Conservation (phyloP, 116 monocot genomes). For the Posidonia oceanica region DNA sequence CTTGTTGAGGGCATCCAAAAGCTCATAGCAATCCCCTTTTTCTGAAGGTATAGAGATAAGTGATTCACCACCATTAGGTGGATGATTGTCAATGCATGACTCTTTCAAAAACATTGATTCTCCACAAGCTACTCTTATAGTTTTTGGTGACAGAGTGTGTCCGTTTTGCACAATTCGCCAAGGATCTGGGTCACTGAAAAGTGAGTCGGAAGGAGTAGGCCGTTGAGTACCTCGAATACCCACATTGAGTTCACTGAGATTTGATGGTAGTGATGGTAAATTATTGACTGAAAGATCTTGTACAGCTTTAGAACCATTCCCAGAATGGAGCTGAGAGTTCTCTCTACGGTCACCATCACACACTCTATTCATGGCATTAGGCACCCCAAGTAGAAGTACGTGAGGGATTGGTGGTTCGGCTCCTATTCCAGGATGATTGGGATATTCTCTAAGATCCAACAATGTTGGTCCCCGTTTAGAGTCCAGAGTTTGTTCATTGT, state of each 20-base stretch:
- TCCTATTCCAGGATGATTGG: constrained; percentile 7
- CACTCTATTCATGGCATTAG: constrained; percentile 10
- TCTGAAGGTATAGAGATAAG: constrained; percentile 3
- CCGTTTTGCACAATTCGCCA: constrained; percentile 21
- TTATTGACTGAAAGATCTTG: constrained; percentile 3
- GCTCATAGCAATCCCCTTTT: constrained; percentile 7
- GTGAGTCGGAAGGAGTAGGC: constrained; percentile 22
- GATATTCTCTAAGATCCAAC: constrained; percentile 2
- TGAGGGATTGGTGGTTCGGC: constrained; percentile 23
- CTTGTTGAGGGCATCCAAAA: constrained; percentile 3
- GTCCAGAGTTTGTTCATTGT: constrained; percentile 11
- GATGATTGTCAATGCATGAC: constrained; percentile 10
- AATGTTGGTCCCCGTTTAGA: constrained; percentile 1
- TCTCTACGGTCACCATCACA: constrained; percentile 11
- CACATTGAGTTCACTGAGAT: not conserved
- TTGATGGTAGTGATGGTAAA: not conserved
- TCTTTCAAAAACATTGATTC: constrained; percentile 19
- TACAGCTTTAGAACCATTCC: constrained; percentile 8
- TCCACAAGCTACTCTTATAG: constrained; percentile 14
- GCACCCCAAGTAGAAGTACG: constrained; percentile 18
- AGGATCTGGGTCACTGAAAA: constrained; percentile 25
- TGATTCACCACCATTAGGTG: constrained; percentile 1
- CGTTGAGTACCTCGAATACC: constrained; percentile 12
- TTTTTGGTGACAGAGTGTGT: constrained; percentile 23
- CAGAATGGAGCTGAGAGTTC: constrained; percentile 1